These are phyloP conservation scores for Deinandra increscens DNA, from an alignment of 129 eudicot genomes.

Conservation along the genomic window DNA sequence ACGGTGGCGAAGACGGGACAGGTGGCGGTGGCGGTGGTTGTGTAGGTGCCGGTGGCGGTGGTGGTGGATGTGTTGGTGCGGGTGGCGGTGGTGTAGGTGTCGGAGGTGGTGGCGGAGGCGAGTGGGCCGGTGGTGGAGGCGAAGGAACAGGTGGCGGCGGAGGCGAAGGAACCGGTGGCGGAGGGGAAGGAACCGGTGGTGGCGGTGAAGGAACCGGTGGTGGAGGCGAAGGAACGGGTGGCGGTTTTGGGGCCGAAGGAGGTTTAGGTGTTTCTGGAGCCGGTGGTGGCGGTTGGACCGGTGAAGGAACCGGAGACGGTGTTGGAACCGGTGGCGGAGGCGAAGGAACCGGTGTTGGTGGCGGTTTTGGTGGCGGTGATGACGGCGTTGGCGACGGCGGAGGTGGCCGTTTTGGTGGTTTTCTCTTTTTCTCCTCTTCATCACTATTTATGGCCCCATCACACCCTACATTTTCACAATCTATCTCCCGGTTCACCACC, in stretches of 20 bases:
- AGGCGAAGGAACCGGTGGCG: constrained; percentile 26
- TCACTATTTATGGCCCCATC: constrained; percentile 5
- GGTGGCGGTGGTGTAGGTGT: constrained; percentile 36
- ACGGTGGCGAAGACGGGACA: constrained; percentile 12
- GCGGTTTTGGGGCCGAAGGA: constrained; percentile 23
- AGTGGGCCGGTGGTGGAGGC: constrained; percentile 31
- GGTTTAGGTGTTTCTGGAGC: constrained; percentile 24
- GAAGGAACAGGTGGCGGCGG: constrained; percentile 34
- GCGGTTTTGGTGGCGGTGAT: background rate
- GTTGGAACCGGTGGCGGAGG: constrained; percentile 22
- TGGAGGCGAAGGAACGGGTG: constrained; percentile 22
- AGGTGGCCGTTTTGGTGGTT: constrained; percentile 6
- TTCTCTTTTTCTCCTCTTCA: constrained; percentile 24
- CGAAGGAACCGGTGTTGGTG: constrained; percentile 17
- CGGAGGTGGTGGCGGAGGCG: constrained; percentile 32
- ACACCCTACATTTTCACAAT: constrained; percentile 32
- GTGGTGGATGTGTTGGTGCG: constrained; percentile 28
- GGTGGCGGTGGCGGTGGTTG: background rate
- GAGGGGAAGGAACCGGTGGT: constrained; percentile 26
- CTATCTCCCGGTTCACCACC: constrained; percentile 41
- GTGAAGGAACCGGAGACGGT: background rate
- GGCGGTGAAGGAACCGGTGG: background rate
- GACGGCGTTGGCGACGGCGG: constrained; percentile 1
- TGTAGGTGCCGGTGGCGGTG: constrained; percentile 25
- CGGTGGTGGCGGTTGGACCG: constrained; percentile 16